Conservation (phyloP, 441 rosid genomes). For the Jatropha multifida region DNA sequence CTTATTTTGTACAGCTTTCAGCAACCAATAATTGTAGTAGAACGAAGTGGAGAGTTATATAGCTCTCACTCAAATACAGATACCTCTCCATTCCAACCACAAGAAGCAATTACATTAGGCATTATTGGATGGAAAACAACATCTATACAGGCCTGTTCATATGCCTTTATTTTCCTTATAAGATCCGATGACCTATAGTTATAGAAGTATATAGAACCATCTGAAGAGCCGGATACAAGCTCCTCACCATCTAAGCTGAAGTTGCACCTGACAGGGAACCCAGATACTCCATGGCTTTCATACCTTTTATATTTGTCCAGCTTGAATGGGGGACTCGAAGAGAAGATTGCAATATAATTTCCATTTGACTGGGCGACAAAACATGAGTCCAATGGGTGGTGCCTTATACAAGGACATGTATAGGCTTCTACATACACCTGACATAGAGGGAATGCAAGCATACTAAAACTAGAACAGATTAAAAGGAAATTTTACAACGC, state of each 20-base stretch:
- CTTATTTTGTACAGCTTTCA: background rate
- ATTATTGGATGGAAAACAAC: constrained; percentile 64
- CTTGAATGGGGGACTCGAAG: constrained; percentile 69
- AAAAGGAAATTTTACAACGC: background rate
- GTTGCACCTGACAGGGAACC: constrained; percentile 75
- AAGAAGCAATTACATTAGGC: constrained; percentile 61
- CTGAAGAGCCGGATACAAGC: constrained; percentile 73
- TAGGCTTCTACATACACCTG: constrained; percentile 89
- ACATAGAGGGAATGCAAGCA: constrained; percentile 9
- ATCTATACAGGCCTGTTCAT: constrained; percentile 64
- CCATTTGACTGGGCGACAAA: constrained; percentile 85
- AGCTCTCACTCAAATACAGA: constrained; percentile 43
- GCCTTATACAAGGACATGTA: constrained; percentile 68
- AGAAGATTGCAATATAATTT: constrained; percentile 77
- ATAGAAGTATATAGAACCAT: constrained; percentile 62
- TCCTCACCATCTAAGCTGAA: constrained; percentile 65
- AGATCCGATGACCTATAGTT: constrained; percentile 47
- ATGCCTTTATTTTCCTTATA: constrained; percentile 58
- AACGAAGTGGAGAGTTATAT: background rate
- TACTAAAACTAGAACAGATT: background rate
- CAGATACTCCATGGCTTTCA: constrained; percentile 73
- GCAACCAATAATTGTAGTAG: background rate
- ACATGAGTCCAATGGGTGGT: constrained; percentile 59
- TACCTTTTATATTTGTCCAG: constrained; percentile 72
- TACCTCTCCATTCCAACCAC: constrained; percentile 77